Evolutionary conservation across 768 basidiomycete genomes (phyloP), one percentile per base, ranked within the genome.

Genomic region (Tylopilus sp.): DNA sequence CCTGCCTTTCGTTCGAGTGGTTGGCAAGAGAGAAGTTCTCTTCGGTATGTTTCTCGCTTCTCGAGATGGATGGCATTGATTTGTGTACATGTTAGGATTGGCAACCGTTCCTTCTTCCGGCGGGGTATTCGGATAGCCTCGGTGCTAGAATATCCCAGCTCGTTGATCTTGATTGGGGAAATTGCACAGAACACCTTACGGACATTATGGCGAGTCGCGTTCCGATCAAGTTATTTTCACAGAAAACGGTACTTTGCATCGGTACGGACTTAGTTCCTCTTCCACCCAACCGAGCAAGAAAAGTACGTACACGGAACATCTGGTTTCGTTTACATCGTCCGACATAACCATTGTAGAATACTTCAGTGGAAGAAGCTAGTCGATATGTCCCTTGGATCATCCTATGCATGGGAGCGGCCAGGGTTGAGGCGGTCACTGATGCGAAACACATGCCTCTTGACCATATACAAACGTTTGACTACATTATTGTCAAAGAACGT

Each of bases 341-440:
- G 44, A 63, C 24, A 21, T 41, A 33, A 21, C 17, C 26, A 22
- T 38, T 25, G 42, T 50, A 74, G 71, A 63, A 52, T 45, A 13
- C 33, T 9, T 17, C 55, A 2, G n/a, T n/a, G n/a, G 70, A 71
- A 19, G 74, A 74, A 54, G 73, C 73, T 10, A 75, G 72, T 53
- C 76, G 75, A 59, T 73, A 64, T 42, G 79, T 83, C 57, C 81
- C 78, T 22, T 82, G 81, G 46, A 87, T 94, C 55, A 78, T 92
- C 31, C 68, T 90, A 38, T 80, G 82, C 28, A 89, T 94, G 84
- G 91, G 92, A 1, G 89, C 92, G 0, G 69, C 72, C 8, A 74
- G 71, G 13, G 85, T 95, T 42, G 87, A 91, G 66, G 83, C 83
- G 3, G 79, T 85, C 26, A 67, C 72, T 9, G 78, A 82, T n/a